Evolutionary conservation across 2,329 filamentous ascomycete genomes (phyloP), one percentile per base, ranked within the genome.

Genomic region (Neonectria coccinea): DNA sequence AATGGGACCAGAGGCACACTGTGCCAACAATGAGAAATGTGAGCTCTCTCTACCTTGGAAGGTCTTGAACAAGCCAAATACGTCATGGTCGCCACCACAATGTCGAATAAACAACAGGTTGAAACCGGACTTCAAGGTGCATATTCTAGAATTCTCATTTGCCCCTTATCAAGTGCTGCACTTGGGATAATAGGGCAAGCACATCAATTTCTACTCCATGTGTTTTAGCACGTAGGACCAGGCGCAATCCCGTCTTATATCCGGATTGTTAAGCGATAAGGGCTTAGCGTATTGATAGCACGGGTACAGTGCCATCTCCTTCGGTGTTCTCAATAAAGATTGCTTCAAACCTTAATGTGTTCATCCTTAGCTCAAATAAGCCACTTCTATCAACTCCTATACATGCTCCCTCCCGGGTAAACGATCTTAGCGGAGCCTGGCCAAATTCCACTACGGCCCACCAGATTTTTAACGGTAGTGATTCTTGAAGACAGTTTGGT

Each of bases 1-100:
- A 52, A 44, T 53, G 48, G 60, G 56, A 42, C 55, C 20, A 39
- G 55, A 29, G 20, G 44, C 45, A 47, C 20, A 25, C 44, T 12
- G 20, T 22, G 44, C 11, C 20, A 47, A 18, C 5, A n/a, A n/a
- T 41, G 14, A 41, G 14, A n/a, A 41, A 5, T 42, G 18, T 3
- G 39, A 42, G 5, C 16, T 18, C 39, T 18, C 39, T 42, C n/a
- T 42, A 18, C 39, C 39, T 4, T 22, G 5, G 11, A 20, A 20
- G 22, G 18, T 45, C 42, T 14, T 45, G 9, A 22, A 14, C 9
- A 0, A 22, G 18, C 18, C 2, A 12, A 8, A 45, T 14, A 44
- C 5, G 12, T 7, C 18, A 47, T 22, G 5, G 6, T 11, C 20
- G 14, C 12, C 7, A 39, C 36, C 4, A 6, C 33, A 1, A 14